phyloP scores from a whole-genome alignment of 2,329 filamentous ascomycete species.

The Claviceps spartinae region DNA sequence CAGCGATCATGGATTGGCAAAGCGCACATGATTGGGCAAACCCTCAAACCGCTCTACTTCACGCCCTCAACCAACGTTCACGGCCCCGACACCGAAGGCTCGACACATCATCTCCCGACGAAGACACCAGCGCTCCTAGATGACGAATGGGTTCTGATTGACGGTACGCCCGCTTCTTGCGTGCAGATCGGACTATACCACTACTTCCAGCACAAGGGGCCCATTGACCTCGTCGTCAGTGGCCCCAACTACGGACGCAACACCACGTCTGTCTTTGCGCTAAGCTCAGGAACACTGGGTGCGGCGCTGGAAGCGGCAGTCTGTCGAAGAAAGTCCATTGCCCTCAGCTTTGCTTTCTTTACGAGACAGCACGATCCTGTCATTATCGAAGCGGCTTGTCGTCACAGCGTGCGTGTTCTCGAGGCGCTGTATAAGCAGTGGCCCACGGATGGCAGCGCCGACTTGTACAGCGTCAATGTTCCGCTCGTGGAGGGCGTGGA shows the following conservation, averaged over 20 bases:
- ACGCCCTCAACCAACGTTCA: constrained; percentile 37
- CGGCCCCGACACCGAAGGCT: constrained; percentile 42
- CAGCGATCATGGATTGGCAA: constrained; percentile 98
- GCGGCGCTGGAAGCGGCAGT: constrained; percentile 66
- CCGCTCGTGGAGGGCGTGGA: constrained; percentile 69
- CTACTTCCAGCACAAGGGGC: constrained; percentile 58
- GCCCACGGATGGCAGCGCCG: constrained; percentile 50
- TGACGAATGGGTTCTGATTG: constrained; percentile 71
- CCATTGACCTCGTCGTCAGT: constrained; percentile 63
- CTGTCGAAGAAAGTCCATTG: constrained; percentile 58
- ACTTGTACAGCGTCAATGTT: constrained; percentile 87
- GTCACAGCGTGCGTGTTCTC: constrained; percentile 62
- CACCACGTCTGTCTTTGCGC: constrained; percentile 64
- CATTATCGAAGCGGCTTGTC: constrained; percentile 65
- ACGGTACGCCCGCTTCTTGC: constrained; percentile 69
- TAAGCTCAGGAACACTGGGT: constrained; percentile 66
- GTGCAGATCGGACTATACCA: constrained; percentile 74
- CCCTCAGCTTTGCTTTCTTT: constrained; percentile 84
- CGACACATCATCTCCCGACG: constrained; percentile 43
- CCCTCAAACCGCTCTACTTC: constrained; percentile 75
- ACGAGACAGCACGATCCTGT: constrained; percentile 67
- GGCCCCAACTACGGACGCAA: constrained; percentile 79
- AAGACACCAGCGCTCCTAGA: constrained; percentile 32
- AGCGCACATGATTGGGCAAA: constrained; percentile 87
- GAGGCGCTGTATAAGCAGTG: constrained; percentile 68